These are phyloP conservation scores for Tuctoria greenei DNA, from an alignment of 176 grass and related monocot genomes.

Conservation along the genomic window DNA sequence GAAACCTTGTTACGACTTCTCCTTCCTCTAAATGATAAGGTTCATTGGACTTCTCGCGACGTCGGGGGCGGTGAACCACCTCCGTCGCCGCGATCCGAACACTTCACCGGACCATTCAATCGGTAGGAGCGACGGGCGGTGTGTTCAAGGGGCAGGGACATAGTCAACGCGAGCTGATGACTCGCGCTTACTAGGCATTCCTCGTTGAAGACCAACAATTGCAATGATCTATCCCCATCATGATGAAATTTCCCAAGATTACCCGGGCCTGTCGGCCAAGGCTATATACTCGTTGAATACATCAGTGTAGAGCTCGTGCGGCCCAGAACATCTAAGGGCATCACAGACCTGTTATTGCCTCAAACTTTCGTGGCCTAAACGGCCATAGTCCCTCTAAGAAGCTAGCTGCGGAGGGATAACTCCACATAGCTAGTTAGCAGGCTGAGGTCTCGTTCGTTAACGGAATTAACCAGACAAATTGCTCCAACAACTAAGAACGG, in stretches of 20 bases:
- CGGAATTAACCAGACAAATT: constrained; percentile 73
- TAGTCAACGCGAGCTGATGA: constrained; percentile 8
- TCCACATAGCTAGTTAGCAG: constrained; percentile 54
- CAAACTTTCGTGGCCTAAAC: constrained; percentile 22
- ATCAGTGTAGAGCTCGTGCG: constrained; percentile 74
- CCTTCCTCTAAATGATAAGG: constrained; percentile 61
- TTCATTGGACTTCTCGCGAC: constrained; percentile 43
- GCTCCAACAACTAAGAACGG: constrained; percentile 3
- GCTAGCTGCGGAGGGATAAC: constrained; percentile 23
- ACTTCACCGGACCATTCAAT: no score
- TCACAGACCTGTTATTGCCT: constrained; percentile 74
- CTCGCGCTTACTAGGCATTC: constrained; percentile 42
- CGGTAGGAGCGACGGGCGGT: no score
- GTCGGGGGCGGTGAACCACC: no score
- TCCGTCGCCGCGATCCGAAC: no score
- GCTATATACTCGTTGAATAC: constrained; percentile 83
- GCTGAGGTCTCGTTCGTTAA: constrained; percentile 54
- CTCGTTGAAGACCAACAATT: constrained; percentile 70
- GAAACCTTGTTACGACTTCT: constrained; percentile 71
- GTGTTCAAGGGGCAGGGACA: no score
- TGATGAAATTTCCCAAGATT: constrained; percentile 78
- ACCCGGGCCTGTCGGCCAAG: constrained; percentile 68
- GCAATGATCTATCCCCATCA: constrained; percentile 67
- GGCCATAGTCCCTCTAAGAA: constrained; percentile 40
- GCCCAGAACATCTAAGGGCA: constrained; percentile 91